Conservation (phyloP, 305 asterid genomes). For the Petunia hybrid region DNA sequence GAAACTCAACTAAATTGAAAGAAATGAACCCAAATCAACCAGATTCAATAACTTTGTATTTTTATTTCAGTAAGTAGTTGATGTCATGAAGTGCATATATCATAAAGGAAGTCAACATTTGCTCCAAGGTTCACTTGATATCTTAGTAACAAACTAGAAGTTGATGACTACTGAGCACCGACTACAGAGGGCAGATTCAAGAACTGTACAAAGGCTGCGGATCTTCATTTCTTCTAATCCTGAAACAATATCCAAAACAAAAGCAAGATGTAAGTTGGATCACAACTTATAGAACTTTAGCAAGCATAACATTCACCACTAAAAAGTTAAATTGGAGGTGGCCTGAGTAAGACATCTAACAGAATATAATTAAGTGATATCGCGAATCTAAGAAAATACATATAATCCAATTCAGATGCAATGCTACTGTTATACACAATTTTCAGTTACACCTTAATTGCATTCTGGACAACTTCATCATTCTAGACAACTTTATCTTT, state of each 20-base stretch:
- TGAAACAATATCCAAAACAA: conserved; percentile 36
- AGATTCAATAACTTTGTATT: neutral
- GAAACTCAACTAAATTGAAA: too few relatives aligned
- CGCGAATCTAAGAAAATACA: neutral
- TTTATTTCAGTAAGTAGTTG: neutral
- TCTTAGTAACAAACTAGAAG: conserved; percentile 11
- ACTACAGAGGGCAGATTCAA: conserved; percentile 29
- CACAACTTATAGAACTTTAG: neutral
- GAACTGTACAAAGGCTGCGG: conserved; percentile 68
- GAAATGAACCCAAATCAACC: neutral
- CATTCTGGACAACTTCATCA: neutral
- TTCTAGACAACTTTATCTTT: neutral
- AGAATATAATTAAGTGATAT: neutral
- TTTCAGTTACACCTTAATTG: neutral
- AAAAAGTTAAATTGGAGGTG: neutral
- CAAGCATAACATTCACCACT: neutral
- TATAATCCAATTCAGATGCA: conserved; percentile 8
- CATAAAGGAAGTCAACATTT: neutral
- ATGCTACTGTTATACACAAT: neutral
- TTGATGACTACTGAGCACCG: neutral
- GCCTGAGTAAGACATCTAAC: neutral
- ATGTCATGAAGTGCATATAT: neutral
- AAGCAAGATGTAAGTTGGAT: conserved; percentile 13
- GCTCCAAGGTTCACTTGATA: conserved; percentile 11
- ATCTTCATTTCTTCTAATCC: conserved; percentile 64